A percentile compares a stretch with the other conserved stretches of the same genome.
These are phyloP conservation scores for Phytophthora quininea DNA, from an alignment of 352 stramenopile species.

Conservation along the genomic window DNA sequence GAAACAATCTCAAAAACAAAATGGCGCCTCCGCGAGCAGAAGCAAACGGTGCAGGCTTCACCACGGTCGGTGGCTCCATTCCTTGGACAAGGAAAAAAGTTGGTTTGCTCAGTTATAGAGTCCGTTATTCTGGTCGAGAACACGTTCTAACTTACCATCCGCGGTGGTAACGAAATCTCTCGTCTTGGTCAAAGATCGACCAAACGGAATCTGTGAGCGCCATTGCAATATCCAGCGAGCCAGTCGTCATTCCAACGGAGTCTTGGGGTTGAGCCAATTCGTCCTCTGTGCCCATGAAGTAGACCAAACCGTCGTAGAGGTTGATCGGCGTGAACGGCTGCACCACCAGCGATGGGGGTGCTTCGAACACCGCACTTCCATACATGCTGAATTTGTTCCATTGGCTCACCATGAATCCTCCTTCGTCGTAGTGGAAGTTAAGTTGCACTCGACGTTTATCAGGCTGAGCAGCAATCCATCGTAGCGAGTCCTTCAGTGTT, in stretches of 20 bases:
- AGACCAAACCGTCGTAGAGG: conserved; percentile 30
- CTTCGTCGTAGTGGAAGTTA: conserved; percentile 20
- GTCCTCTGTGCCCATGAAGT: conserved; percentile 32
- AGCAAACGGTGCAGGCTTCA: no score
- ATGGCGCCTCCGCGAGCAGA: no score
- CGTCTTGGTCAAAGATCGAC: conserved; percentile 12
- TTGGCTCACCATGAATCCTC: conserved; percentile 23
- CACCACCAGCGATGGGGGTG: conserved; percentile 17
- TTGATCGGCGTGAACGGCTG: conserved; percentile 32
- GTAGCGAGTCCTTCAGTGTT: conserved; percentile 19
- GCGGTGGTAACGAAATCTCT: conserved; percentile 4
- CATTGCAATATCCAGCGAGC: conserved; percentile 15
- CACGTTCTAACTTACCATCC: not conserved
- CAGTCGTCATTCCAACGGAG: conserved; percentile 4
- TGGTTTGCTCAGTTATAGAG: not conserved
- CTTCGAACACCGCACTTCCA: conserved; percentile 20
- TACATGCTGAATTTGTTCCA: conserved; percentile 42
- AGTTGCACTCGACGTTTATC: conserved; percentile 25
- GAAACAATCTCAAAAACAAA: no score
- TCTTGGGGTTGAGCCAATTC: conserved; percentile 9
- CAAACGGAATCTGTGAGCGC: conserved; percentile 17
- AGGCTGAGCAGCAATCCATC: conserved; percentile 25
- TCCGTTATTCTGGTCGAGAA: not conserved
- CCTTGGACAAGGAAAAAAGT: not conserved
- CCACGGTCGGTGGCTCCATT: no score